phyloP scores from a whole-genome alignment of 345 rosid genomes.

The Citropsis articulata region DNA sequence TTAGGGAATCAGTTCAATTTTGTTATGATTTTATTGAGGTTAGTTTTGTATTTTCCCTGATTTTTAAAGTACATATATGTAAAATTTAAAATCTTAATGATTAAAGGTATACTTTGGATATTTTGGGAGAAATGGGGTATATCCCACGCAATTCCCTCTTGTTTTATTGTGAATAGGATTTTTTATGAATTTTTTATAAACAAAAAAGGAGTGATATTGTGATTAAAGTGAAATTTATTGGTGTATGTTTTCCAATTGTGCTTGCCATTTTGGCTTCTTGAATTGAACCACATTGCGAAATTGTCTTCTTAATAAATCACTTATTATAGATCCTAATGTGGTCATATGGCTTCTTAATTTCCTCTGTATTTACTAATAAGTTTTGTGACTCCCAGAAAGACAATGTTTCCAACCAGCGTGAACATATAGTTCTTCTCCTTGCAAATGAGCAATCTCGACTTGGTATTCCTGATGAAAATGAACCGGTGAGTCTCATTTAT shows the following conservation, averaged over 20 bases:
- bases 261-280: neutral
- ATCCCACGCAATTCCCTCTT: too few relatives aligned
- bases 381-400: conserved; percentile 57
- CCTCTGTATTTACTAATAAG: neutral
- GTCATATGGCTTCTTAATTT: neutral
- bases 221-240: neutral
- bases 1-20: too few relatives aligned
- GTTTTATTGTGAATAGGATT: neutral
- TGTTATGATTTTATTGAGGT: too few relatives aligned
- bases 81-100: too few relatives aligned
- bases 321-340: neutral
- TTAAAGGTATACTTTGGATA: too few relatives aligned
- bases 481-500: conserved; percentile 59
- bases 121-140: too few relatives aligned
- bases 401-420: conserved; percentile 94
- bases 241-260: neutral
- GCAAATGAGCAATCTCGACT: conserved; percentile 91
- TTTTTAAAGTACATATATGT: too few relatives aligned
- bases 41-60: too few relatives aligned
- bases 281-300: neutral
- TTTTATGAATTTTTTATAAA: neutral
- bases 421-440: conserved; percentile 88
- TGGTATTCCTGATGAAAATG: conserved; percentile 56
- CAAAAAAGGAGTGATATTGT: neutral
- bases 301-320: neutral